Percentiles rank a stretch among this genome's conserved stretches.
phyloP scores from a whole-genome alignment of 1,284 basidiomycete species.

The Phaffia rhodozyma region DNA sequence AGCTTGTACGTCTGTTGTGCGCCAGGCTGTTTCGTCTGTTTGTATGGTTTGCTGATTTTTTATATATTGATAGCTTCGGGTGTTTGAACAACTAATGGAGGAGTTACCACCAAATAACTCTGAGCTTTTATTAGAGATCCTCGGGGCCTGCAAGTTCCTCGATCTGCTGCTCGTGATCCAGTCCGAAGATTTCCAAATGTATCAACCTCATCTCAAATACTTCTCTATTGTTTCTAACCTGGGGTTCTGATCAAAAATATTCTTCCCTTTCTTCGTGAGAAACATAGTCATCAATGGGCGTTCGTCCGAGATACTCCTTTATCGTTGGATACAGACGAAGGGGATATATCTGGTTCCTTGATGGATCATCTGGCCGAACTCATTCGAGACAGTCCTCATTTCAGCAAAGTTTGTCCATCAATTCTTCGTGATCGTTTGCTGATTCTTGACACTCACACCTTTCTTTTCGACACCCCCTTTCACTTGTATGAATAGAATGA shows the following conservation, averaged over 20 bases:
- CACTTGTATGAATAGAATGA: slow-evolving; percentile 6
- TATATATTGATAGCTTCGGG: slow-evolving; percentile 40
- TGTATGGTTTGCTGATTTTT: background rate
- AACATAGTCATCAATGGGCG: slow-evolving; percentile 85
- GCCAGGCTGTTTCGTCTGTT: background rate
- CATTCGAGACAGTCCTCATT: slow-evolving; percentile 48
- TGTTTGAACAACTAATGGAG: slow-evolving; percentile 41
- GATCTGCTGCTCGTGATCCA: slow-evolving; percentile 84
- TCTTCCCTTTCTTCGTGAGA: background rate
- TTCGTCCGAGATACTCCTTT: slow-evolving; percentile 88
- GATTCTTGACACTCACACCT: background rate
- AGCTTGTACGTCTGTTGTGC: slow-evolving; percentile 52
- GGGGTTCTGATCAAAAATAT: background rate
- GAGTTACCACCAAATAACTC: slow-evolving; percentile 51
- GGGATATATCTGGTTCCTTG: slow-evolving; percentile 48
- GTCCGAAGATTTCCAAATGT: slow-evolving; percentile 98
- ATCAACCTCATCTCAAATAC: slow-evolving; percentile 25
- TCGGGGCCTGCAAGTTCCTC: slow-evolving; percentile 85
- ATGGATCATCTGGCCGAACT: slow-evolving; percentile 84
- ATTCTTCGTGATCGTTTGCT: slow-evolving; percentile 1
- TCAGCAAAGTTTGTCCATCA: slow-evolving; percentile 29
- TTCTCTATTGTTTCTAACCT: background rate
- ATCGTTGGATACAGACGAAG: too few relatives aligned
- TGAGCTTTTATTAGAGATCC: slow-evolving; percentile 66
- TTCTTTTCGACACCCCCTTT: background rate